phyloP scores from a whole-genome alignment of 208 protist species.

The Jaenimonas drosophilae region DNA sequence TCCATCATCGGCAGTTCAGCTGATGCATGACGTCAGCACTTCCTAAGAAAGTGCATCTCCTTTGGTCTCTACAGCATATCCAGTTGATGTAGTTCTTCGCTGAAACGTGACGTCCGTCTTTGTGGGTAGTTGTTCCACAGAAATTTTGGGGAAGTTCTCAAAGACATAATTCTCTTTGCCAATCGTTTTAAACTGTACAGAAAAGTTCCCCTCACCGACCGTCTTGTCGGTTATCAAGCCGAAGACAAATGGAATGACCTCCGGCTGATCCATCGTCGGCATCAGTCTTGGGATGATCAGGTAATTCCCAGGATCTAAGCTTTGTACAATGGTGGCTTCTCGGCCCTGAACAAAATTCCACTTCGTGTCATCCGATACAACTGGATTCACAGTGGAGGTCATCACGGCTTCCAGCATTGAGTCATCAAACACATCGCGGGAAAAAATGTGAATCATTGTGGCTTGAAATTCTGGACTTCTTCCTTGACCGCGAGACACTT shows the following conservation, averaged over 20 bases:
- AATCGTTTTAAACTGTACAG: constrained; percentile 42
- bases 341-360: constrained; percentile 75
- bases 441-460: constrained; percentile 65
- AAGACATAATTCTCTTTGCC: constrained; percentile 53
- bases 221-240: constrained; percentile 41
- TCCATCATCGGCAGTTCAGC: no score
- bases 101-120: constrained; percentile 47
- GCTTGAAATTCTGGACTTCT: constrained; percentile 44
- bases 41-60: no score
- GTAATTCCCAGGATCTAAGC: constrained; percentile 57
- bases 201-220: constrained; percentile 31
- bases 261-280: constrained; percentile 10
- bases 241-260: constrained; percentile 32
- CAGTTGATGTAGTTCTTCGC: no score
- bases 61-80: no score
- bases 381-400: constrained; percentile 55
- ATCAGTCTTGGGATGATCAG: constrained; percentile 58
- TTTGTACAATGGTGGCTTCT: constrained; percentile 59
- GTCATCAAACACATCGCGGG: constrained; percentile 28
- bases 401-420: constrained; percentile 65
- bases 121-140: constrained; percentile 21
- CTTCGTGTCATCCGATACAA: constrained; percentile 36
- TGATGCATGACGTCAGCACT: no score
- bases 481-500: constrained; percentile 40
- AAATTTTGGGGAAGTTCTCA: constrained; percentile 76